Evolutionary conservation across 129 eudicot species (phyloP).

Genomic region (Flaveria linearis): DNA sequence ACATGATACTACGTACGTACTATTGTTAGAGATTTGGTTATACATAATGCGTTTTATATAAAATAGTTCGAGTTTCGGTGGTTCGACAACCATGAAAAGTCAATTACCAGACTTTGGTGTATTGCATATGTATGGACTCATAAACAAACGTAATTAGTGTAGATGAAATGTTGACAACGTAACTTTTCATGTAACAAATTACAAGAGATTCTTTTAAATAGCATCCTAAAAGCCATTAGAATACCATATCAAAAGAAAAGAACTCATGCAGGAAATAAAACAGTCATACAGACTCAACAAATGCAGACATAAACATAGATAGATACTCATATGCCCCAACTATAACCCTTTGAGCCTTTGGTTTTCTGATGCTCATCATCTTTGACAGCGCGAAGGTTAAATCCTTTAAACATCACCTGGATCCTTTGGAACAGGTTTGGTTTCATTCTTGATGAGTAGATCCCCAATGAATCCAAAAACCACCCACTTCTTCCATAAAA

Average conservation of each 20-base stretch:
- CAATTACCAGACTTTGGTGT: no score
- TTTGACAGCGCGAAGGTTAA: neutral
- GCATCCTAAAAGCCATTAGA: neutral
- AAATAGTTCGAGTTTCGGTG: no score
- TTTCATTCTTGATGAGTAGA: constrained; percentile 38
- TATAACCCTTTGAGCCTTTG: constrained; percentile 24
- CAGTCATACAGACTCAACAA: neutral
- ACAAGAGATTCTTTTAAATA: constrained; percentile 9
- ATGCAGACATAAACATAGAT: neutral
- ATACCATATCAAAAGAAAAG: neutral
- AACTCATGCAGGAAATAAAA: neutral
- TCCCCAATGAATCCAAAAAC: constrained; percentile 70
- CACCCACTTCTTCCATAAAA: constrained; percentile 75
- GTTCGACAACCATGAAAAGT: no score
- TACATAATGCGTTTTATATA: no score
- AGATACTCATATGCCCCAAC: constrained; percentile 12
- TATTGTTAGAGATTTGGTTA: no score
- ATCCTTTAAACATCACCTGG: constrained; percentile 41
- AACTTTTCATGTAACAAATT: neutral
- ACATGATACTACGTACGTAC: no score
- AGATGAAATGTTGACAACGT: neutral
- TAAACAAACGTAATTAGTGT: neutral
- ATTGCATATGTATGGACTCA: neutral
- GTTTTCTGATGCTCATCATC: no score
- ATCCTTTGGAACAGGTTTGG: constrained; percentile 29